A percentile compares a stretch with the other conserved stretches of the same genome.
phyloP scores from a whole-genome alignment of 495 filamentous ascomycete genomes.

The Penicillium soppii region DNA sequence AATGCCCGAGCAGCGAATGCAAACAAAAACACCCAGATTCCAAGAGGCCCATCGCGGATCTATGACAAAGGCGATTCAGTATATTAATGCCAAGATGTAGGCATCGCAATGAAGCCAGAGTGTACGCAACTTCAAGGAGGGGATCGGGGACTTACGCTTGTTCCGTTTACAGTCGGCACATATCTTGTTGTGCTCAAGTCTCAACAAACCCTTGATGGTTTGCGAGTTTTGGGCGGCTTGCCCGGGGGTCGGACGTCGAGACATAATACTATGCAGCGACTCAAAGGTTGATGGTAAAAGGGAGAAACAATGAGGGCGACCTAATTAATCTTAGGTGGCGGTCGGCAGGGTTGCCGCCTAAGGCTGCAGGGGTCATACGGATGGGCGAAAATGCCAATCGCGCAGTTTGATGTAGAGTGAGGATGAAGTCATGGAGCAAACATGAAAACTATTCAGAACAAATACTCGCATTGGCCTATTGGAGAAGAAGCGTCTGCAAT shows the following conservation, averaged over 20 bases:
- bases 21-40: conserved; percentile 94
- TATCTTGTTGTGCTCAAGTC: conserved; percentile 89
- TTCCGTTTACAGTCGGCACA: conserved; percentile 99
- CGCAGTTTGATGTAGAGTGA: conserved; percentile 22
- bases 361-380: conserved; percentile 18
- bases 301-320: conserved; percentile 20
- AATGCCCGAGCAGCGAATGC: conserved; percentile 97
- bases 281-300: conserved; percentile 8
- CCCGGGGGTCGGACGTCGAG: conserved; percentile 75
- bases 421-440: neutral
- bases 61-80: conserved; percentile 33
- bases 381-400: conserved; percentile 13
- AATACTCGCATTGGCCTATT: too few species aligned
- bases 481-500: too few species aligned
- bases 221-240: conserved; percentile 85
- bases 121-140: conserved; percentile 14
- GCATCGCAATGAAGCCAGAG: neutral
- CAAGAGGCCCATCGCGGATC: conserved; percentile 98
- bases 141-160: conserved; percentile 65
- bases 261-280: conserved; percentile 59
- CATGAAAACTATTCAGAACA: neutral
- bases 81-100: neutral
- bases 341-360: conserved; percentile 25
- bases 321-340: conserved; percentile 23
- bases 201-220: conserved; percentile 88